Base-by-base conservation (phyloP, 2,329 filamentous ascomycete species). In the Teratosphaeria zuluensis region DNA sequence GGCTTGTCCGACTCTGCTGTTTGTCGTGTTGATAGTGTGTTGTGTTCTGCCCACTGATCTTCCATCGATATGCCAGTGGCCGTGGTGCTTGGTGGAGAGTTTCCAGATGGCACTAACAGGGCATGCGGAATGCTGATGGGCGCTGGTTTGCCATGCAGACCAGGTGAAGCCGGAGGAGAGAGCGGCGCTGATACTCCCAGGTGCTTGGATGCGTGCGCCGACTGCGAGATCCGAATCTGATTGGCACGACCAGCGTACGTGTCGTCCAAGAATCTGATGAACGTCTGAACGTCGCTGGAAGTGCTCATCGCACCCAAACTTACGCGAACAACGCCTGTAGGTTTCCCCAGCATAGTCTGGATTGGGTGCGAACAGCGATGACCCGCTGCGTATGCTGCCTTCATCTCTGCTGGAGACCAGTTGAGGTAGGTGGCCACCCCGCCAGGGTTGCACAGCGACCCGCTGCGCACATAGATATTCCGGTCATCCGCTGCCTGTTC, bases 231-330 rank as follows among this genome's bases (percentile, higher is more conserved):
- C 31, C 52, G 52, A 4, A 14, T 28, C 33, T 58, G 24, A 46
- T 56, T 56, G 6, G 32, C 52, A 19, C 33, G 38, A 46, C 68
- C 59, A n/a, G 69, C 59, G 57, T 73, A 73, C 1, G 64, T 63
- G 8, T 69, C 66, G 32, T 69, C 61, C 19, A 73, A 54, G 61
- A 73, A 73, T 11, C 62, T 55, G 11, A 94, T 63, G 56, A 97
- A 88, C 5, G 74, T 77, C 42, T 85, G 76, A 14, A 85, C 76
- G 61, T 86, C 84, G 2, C 73, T 69, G 21, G 76, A 68, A 1
- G 80, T 84, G 61, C 79, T 84, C 81, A 84, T 84, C 12, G 83
- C 82, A 0, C 84, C 84, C 1, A 87, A 72, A 59, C 81, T 84
- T 5, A 79, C 80, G 21, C 84, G 76, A 6, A 85, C 81, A 51